Evolutionary conservation across 495 filamentous ascomycete genomes (phyloP).

Genomic region (Aspergillus incahuasiensis): DNA sequence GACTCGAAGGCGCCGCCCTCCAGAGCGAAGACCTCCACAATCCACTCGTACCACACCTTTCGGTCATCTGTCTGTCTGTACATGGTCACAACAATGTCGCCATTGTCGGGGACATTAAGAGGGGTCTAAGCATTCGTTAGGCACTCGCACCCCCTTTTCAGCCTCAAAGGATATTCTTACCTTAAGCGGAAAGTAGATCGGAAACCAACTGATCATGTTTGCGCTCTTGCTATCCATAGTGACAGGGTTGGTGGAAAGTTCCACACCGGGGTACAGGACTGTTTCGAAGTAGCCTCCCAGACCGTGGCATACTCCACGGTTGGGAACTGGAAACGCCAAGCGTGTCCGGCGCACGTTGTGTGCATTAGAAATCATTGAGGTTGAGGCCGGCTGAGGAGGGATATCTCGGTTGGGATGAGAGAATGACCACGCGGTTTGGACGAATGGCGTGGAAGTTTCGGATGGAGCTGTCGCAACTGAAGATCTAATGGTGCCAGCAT

Average conservation of each 20-base stretch:
- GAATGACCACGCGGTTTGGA: constrained; percentile 48
- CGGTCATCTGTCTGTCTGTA: constrained; percentile 91
- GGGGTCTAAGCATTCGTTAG: constrained; percentile 57
- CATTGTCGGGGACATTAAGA: constrained; percentile 77
- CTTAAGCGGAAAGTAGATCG: constrained; percentile 95
- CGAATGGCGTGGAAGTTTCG: constrained; percentile 30
- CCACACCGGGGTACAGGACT: constrained; percentile 76
- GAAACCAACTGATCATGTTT: constrained; percentile 99
- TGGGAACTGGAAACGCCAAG: constrained; percentile 64
- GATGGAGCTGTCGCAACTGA: constrained; percentile 28
- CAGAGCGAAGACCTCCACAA: constrained; percentile 75
- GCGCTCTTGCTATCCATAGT: constrained; percentile 88
- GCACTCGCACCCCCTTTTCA: not conserved
- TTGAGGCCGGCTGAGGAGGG: constrained; percentile 27
- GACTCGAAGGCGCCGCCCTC: constrained; percentile 22
- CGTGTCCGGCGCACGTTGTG: constrained; percentile 80
- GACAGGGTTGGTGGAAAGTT: constrained; percentile 88
- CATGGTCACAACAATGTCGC: constrained; percentile 84
- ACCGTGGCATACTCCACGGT: constrained; percentile 82
- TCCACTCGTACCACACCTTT: constrained; percentile 99
- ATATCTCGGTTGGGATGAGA: constrained; percentile 43
- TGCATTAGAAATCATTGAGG: constrained; percentile 58
- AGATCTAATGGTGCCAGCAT: constrained; percentile 16
- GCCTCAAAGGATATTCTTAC: constrained; percentile 42
- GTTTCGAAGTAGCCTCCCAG: constrained; percentile 95